Evolutionary conservation across 495 filamentous ascomycete genomes (phyloP).

Genomic region (Chaetomidium leptoderma): DNA sequence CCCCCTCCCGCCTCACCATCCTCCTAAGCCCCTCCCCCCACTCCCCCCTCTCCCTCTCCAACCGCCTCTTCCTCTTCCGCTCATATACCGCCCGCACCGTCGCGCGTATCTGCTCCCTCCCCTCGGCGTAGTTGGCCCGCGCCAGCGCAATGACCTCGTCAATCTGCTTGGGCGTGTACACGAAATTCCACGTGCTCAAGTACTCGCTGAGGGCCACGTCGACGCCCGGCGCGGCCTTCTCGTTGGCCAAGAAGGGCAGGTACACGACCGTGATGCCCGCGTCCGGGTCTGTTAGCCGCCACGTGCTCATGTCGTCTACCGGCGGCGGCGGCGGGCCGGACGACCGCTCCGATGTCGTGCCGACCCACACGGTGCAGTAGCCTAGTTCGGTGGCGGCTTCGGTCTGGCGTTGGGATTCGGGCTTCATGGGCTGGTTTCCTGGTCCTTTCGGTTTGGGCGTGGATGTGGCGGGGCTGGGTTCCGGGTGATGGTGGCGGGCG

Average conservation of each 20-base stretch:
- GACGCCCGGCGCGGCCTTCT: slow-evolving; percentile 62
- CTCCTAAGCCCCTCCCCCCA: slow-evolving; percentile 46
- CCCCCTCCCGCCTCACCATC: slow-evolving; percentile 43
- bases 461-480: neutral
- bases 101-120: slow-evolving; percentile 66
- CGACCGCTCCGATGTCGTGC: slow-evolving; percentile 66
- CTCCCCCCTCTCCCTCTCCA: slow-evolving; percentile 53
- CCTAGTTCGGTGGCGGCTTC: slow-evolving; percentile 58
- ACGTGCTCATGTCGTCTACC: slow-evolving; percentile 55
- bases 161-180: slow-evolving; percentile 82
- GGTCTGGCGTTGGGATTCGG: slow-evolving; percentile 32
- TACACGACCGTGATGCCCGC: slow-evolving; percentile 89
- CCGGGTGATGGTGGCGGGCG: slow-evolving; percentile 27
- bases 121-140: slow-evolving; percentile 79
- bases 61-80: slow-evolving; percentile 69
- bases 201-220: slow-evolving; percentile 78
- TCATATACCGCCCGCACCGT: slow-evolving; percentile 91
- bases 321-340: slow-evolving; percentile 51
- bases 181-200: slow-evolving; percentile 95
- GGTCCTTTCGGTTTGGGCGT: neutral
- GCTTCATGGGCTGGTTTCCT: slow-evolving; percentile 13
- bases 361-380: slow-evolving; percentile 95
- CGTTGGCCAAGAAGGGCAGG: slow-evolving; percentile 82
- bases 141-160: slow-evolving; percentile 78
- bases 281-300: slow-evolving; percentile 67